Evolutionary conservation across 2,329 filamentous ascomycete genomes (phyloP).

Genomic region (Aspergillus clavatus): DNA sequence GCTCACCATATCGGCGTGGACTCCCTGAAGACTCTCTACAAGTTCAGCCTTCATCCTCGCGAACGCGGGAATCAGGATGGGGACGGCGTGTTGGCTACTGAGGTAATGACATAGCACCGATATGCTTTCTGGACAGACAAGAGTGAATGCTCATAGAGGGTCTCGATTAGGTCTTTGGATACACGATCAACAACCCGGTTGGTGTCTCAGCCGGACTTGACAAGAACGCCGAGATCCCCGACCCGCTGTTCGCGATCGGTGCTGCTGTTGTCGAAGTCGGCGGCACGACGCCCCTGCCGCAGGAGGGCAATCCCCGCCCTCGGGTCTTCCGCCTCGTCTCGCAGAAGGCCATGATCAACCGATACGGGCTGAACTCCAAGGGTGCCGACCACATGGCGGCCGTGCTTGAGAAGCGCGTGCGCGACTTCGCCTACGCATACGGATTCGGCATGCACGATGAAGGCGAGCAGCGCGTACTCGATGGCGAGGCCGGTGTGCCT

Average conservation of each 20-base stretch:
- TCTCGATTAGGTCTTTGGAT: slow-evolving; percentile 62
- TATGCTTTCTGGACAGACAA: not conserved
- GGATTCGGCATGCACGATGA: slow-evolving; percentile 61
- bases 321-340: slow-evolving; percentile 81
- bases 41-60: slow-evolving; percentile 70
- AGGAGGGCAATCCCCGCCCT: slow-evolving; percentile 80
- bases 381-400: slow-evolving; percentile 84
- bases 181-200: slow-evolving; percentile 75
- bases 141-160: slow-evolving; percentile 1
- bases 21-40: slow-evolving; percentile 66
- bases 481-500: slow-evolving; percentile 71
- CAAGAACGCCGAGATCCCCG: slow-evolving; percentile 86
- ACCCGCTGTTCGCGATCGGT: slow-evolving; percentile 77
- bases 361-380: slow-evolving; percentile 89
- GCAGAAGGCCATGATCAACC: slow-evolving; percentile 85
- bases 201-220: slow-evolving; percentile 94
- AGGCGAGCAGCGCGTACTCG: slow-evolving; percentile 66
- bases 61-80: slow-evolving; percentile 64
- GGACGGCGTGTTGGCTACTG: slow-evolving; percentile 51
- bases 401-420: slow-evolving; percentile 69
- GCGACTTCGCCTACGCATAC: slow-evolving; percentile 66
- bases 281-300: slow-evolving; percentile 80
- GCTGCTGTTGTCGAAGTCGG: slow-evolving; percentile 87
- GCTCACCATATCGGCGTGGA: slow-evolving; percentile 79
- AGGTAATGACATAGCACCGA: slow-evolving; percentile 28